Evolutionary conservation across 305 asterid genomes (phyloP).

Genomic region (Fraxinus paxiana): DNA sequence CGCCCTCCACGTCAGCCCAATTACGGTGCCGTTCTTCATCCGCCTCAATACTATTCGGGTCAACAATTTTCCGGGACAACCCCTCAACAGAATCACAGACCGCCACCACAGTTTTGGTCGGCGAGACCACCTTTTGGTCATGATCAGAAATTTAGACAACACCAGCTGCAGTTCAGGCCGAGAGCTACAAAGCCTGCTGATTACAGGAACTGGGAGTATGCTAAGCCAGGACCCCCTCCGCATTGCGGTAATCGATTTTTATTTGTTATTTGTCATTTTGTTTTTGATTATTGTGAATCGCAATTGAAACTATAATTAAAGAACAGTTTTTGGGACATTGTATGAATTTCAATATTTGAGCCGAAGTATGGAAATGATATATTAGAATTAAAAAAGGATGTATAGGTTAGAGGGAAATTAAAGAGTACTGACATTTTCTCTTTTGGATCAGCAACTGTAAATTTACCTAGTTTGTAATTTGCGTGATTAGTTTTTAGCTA

Average conservation of each 20-base stretch:
- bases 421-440: background rate
- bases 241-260: slow-evolving; percentile 43
- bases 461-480: background rate
- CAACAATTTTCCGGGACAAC: slow-evolving; percentile 27
- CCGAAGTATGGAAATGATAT: background rate
- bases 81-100: slow-evolving; percentile 25
- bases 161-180: slow-evolving; percentile 48
- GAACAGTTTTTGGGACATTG: slow-evolving; percentile 1
- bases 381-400: background rate
- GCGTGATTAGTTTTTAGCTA: background rate
- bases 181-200: slow-evolving; percentile 61
- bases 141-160: slow-evolving; percentile 52
- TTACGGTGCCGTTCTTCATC: slow-evolving; percentile 42
- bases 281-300: background rate
- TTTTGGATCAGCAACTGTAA: background rate
- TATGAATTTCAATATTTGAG: slow-evolving; percentile 1
- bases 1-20: slow-evolving; percentile 26
- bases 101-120: slow-evolving; percentile 29
- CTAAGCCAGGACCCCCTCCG: slow-evolving; percentile 54
- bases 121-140: slow-evolving; percentile 25
- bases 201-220: slow-evolving; percentile 74
- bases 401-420: background rate
- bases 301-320: background rate
- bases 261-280: background rate
- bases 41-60: slow-evolving; percentile 29